Percentiles rank a stretch among this genome's conserved stretches.
phyloP scores from a whole-genome alignment of 805 yeast genomes.

The Yueomyces sp. region DNA sequence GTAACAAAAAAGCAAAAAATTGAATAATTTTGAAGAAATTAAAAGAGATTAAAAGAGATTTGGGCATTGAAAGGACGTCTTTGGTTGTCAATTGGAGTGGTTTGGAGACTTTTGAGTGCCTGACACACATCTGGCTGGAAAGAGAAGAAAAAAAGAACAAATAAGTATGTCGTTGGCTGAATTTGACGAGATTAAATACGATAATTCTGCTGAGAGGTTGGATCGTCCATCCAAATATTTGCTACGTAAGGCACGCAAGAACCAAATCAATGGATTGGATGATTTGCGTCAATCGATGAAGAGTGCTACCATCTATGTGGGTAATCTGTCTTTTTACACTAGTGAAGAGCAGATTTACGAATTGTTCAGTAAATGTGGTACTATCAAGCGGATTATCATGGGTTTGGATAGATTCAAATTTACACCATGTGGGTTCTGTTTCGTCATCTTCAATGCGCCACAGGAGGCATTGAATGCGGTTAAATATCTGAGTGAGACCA shows the following conservation, averaged over 20 bases:
- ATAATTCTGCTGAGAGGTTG: conserved; percentile 50
- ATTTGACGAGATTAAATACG: conserved; percentile 41
- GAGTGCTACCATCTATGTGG: conserved; percentile 77
- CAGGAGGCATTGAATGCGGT: conserved; percentile 71
- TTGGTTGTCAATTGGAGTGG: too few species aligned
- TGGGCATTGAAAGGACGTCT: too few species aligned
- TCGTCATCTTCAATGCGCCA: conserved; percentile 61
- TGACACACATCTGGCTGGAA: too few species aligned
- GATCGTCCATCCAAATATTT: conserved; percentile 64
- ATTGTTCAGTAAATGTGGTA: conserved; percentile 70
- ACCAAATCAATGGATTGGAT: conserved; percentile 34
- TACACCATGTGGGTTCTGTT: conserved; percentile 96
- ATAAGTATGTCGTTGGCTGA: conserved; percentile 30
- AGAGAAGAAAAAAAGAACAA: too few species aligned
- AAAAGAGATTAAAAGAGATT: too few species aligned
- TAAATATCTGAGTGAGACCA: conserved; percentile 69
- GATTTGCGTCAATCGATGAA: conserved; percentile 53
- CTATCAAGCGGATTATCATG: conserved; percentile 73
- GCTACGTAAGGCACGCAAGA: conserved; percentile 46
- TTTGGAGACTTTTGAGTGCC: too few species aligned
- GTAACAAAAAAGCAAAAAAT: too few species aligned
- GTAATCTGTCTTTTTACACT: conserved; percentile 78
- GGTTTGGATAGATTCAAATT: conserved; percentile 82
- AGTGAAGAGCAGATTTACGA: conserved; percentile 92
- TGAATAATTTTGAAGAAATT: too few species aligned